Conservation (phyloP, 805 yeast genomes). For the Yamadazyma tumulicola region DNA sequence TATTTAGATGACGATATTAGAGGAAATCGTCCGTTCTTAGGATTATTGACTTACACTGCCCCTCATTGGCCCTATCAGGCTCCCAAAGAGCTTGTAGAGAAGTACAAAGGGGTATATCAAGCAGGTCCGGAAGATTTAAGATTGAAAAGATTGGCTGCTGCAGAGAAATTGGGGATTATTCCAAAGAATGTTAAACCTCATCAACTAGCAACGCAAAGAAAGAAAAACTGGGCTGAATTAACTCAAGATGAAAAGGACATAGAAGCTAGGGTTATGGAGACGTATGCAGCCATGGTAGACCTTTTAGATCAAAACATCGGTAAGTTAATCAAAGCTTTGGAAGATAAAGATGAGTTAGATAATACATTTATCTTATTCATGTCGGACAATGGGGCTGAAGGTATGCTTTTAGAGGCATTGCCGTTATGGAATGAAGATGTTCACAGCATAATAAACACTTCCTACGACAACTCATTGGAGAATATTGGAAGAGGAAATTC, state of each 20-base stretch:
- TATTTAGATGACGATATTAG: slow-evolving; percentile 27
- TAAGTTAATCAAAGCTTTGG: slow-evolving; percentile 40
- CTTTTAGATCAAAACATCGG: slow-evolving; percentile 52
- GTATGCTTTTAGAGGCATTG: slow-evolving; percentile 54
- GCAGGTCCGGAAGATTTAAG: slow-evolving; percentile 48
- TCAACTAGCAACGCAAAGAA: slow-evolving; percentile 38
- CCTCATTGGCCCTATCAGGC: slow-evolving; percentile 71
- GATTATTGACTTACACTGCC: slow-evolving; percentile 55
- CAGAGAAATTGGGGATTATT: slow-evolving; percentile 44
- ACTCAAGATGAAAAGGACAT: slow-evolving; percentile 30
- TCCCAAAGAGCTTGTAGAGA: slow-evolving; percentile 43
- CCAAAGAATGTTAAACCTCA: slow-evolving; percentile 44
- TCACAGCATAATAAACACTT: neutral
- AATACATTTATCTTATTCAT: slow-evolving; percentile 56
- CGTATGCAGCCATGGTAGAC: slow-evolving; percentile 65
- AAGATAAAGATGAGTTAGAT: slow-evolving; percentile 43
- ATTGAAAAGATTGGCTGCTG: slow-evolving; percentile 33
- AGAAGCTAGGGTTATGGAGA: slow-evolving; percentile 48
- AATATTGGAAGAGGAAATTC: slow-evolving; percentile 49
- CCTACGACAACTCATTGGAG: slow-evolving; percentile 39
- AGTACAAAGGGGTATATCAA: slow-evolving; percentile 47
- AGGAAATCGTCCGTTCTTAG: slow-evolving; percentile 50
- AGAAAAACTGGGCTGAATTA: slow-evolving; percentile 43
- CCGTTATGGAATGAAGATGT: slow-evolving; percentile 28
- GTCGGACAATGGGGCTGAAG: slow-evolving; percentile 67